Percentiles rank a stretch among this genome's conserved stretches.
Evolutionary conservation across 352 stramenopile genomes (phyloP).

Genomic region (Phytophthora sp.): DNA sequence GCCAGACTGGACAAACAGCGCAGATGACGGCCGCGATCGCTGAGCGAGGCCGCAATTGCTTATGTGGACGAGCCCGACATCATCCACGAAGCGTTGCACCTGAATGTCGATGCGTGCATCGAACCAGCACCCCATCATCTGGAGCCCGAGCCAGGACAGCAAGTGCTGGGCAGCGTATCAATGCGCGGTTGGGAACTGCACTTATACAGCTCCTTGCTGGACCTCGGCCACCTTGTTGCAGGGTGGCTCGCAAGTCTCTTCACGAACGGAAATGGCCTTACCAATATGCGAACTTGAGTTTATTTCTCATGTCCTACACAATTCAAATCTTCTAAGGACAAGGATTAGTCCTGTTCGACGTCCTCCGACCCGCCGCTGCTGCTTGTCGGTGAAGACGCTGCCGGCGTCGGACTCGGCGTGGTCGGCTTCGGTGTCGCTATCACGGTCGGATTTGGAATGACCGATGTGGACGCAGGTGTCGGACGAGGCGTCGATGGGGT

Average conservation of each 20-base stretch:
- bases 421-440: conserved; percentile 4
- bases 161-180: no score
- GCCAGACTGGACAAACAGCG: conserved; percentile 2
- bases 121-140: not conserved
- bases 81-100: conserved; percentile 3
- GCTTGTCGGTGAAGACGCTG: not conserved
- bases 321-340: not conserved
- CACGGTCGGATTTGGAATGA: not conserved
- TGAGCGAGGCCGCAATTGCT: not conserved
- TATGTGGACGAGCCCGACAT: not conserved
- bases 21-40: conserved; percentile 4
- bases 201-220: no score
- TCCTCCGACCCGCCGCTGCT: conserved; percentile 1
- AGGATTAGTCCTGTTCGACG: conserved; percentile 16
- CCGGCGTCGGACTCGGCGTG: not conserved
- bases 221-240: no score
- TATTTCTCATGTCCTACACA: conserved; percentile 4
- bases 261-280: no score
- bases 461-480: not conserved
- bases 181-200: not conserved
- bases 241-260: no score
- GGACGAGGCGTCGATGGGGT: not conserved
- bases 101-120: not conserved
- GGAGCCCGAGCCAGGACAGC: not conserved
- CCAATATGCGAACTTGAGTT: not conserved